Evolutionary conservation across 768 basidiomycete genomes (phyloP).

Genomic region (Mycena pura): DNA sequence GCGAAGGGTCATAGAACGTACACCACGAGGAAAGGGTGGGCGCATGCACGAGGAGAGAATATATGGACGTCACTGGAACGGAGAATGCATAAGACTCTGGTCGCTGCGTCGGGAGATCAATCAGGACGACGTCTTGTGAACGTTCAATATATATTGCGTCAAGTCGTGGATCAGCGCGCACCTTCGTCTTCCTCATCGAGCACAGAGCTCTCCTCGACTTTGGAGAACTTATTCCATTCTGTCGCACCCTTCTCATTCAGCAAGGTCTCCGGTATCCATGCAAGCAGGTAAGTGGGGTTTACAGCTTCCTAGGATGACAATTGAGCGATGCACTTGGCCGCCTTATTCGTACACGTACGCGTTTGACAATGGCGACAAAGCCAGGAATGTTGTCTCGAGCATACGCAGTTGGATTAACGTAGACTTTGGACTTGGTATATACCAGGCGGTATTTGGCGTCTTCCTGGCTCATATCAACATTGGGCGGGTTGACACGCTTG

Average conservation of each 20-base stretch:
- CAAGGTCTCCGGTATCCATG: constrained; percentile 92
- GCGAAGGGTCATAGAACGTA: constrained; percentile 42
- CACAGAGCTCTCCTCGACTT: constrained; percentile 72
- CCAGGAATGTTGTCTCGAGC: constrained; percentile 93
- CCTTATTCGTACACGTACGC: constrained; percentile 55
- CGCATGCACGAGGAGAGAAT: constrained; percentile 85
- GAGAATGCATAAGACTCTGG: constrained; percentile 96
- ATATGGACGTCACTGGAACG: constrained; percentile 88
- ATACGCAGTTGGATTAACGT: constrained; percentile 93
- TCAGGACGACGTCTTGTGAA: constrained; percentile 71
- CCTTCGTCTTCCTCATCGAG: constrained; percentile 77
- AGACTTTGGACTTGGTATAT: constrained; percentile 93
- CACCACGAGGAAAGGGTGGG: constrained; percentile 88
- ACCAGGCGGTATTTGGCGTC: constrained; percentile 78
- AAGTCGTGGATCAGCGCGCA: constrained; percentile 37
- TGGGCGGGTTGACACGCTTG: constrained; percentile 45
- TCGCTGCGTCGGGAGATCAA: constrained; percentile 81
- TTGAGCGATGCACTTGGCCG: constrained; percentile 1
- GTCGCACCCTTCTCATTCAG: constrained; percentile 80
- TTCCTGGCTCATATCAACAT: constrained; percentile 34
- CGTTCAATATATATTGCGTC: constrained; percentile 4
- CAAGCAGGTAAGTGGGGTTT: constrained; percentile 80
- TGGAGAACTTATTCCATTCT: constrained; percentile 92
- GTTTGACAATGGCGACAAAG: constrained; percentile 90
- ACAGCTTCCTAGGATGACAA: constrained; percentile 62